These are phyloP conservation scores for Eremomyces bilateralis DNA, from an alignment of 495 filamentous ascomycete species.

Conservation along the genomic window DNA sequence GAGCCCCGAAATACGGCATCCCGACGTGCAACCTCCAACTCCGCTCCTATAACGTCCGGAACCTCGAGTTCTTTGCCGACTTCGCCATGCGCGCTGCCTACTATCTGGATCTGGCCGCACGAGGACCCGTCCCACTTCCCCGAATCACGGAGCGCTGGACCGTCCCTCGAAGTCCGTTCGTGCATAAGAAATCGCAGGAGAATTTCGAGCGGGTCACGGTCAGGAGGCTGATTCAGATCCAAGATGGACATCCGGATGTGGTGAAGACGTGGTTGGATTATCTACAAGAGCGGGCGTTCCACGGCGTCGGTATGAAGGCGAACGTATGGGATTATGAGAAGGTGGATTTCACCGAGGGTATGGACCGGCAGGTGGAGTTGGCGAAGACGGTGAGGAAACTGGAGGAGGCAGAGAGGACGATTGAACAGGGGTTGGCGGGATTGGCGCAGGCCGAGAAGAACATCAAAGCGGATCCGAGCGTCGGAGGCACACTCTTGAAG, in stretches of 20 bases:
- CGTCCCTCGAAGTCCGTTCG: conserved; percentile 71
- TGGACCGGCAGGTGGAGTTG: conserved; percentile 14
- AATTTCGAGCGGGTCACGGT: conserved; percentile 88
- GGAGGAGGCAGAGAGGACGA: too few relatives aligned
- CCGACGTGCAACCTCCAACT: conserved; percentile 81
- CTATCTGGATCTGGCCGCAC: conserved; percentile 71
- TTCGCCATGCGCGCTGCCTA: conserved; percentile 90
- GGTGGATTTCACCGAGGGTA: conserved; percentile 20
- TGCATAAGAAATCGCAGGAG: conserved; percentile 92
- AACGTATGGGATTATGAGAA: conserved; percentile 79
- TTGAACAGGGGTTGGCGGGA: too few relatives aligned
- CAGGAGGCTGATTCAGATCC: conserved; percentile 74
- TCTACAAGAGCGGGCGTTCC: conserved; percentile 69
- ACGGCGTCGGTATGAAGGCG: conserved; percentile 96
- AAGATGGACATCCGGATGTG: conserved; percentile 72
- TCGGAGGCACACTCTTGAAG: too few relatives aligned
- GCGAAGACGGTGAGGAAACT: too few relatives aligned
- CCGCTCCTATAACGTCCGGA: conserved; percentile 74
- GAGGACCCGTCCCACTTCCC: conserved; percentile 74
- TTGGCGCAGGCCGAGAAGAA: too few relatives aligned
- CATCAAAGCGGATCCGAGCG: too few relatives aligned
- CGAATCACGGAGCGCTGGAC: conserved; percentile 81
- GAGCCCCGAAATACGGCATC: conserved; percentile 46
- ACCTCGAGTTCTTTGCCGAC: conserved; percentile 86
- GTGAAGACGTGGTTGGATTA: conserved; percentile 86